Evolutionary conservation across 768 basidiomycete genomes (phyloP).

Genomic region (Termitomyces sp.): DNA sequence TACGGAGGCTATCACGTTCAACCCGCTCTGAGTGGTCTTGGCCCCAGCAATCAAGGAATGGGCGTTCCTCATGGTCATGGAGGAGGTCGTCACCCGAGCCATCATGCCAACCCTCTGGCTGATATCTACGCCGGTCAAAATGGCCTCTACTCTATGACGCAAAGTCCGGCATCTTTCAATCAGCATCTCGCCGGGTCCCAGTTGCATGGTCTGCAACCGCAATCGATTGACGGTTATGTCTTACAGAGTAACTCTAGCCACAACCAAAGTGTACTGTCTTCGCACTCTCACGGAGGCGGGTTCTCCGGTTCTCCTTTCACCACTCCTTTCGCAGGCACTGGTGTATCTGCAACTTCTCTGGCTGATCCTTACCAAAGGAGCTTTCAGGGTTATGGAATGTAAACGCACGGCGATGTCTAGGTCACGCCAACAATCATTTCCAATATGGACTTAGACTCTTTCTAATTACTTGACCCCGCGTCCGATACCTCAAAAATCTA

Average conservation of each 20-base stretch:
- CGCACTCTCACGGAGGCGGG: constrained; percentile 49
- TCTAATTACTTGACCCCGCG: constrained; percentile 28
- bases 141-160: constrained; percentile 56
- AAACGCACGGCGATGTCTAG: constrained; percentile 28
- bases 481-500: constrained; percentile 35
- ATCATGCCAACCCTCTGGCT: constrained; percentile 47
- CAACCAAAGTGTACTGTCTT: constrained; percentile 49
- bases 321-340: constrained; percentile 49
- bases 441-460: constrained; percentile 29
- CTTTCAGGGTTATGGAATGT: constrained; percentile 76
- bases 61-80: constrained; percentile 28
- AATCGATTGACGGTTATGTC: constrained; percentile 78
- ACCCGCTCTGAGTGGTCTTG: constrained; percentile 55
- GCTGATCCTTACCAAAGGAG: constrained; percentile 69
- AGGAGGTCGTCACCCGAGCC: constrained; percentile 49
- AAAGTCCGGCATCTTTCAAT: constrained; percentile 48
- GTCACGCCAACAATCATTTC: constrained; percentile 14
- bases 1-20: constrained; percentile 58
- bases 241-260: constrained; percentile 69
- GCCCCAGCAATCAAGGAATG: constrained; percentile 54
- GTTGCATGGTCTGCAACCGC: constrained; percentile 59
- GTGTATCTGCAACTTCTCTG: constrained; percentile 44
- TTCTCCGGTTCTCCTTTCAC: constrained; percentile 56
- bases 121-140: constrained; percentile 65
- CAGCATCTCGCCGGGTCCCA: constrained; percentile 49